phyloP scores from a whole-genome alignment of 495 filamentous ascomycete species.

The Recurvomyces mirabilis region DNA sequence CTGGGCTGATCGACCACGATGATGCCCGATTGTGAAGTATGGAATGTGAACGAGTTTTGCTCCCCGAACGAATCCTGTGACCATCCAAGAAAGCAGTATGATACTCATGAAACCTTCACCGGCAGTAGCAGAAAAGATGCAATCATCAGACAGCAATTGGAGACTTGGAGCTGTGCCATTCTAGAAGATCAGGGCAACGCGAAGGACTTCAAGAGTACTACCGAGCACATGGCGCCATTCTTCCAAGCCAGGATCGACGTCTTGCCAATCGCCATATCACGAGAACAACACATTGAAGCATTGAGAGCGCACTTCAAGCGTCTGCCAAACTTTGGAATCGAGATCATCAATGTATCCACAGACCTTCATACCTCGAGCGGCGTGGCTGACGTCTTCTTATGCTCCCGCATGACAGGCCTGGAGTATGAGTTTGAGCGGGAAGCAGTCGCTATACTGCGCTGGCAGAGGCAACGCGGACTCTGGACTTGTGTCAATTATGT shows the following conservation, averaged over 20 bases:
- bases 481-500: conserved; percentile 8
- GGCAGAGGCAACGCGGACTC: conserved; percentile 3
- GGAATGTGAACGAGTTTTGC: too few relatives aligned
- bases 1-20: too few relatives aligned
- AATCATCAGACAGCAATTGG: background rate
- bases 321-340: conserved; percentile 1
- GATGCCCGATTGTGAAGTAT: too few relatives aligned
- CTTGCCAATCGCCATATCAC: background rate
- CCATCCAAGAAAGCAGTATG: too few relatives aligned
- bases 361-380: conserved; percentile 3
- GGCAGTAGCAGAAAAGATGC: too few relatives aligned
- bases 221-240: background rate
- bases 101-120: too few relatives aligned
- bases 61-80: too few relatives aligned
- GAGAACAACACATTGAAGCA: background rate
- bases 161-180: background rate
- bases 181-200: background rate
- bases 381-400: conserved; percentile 2
- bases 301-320: background rate
- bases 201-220: background rate
- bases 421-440: conserved; percentile 2
- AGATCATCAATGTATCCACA: conserved; percentile 2
- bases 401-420: conserved; percentile 1
- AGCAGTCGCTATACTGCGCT: conserved; percentile 5
- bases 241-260: conserved; percentile 2